Evolutionary conservation across 768 basidiomycete genomes (phyloP).

Genomic region (Cubamyces sp.): DNA sequence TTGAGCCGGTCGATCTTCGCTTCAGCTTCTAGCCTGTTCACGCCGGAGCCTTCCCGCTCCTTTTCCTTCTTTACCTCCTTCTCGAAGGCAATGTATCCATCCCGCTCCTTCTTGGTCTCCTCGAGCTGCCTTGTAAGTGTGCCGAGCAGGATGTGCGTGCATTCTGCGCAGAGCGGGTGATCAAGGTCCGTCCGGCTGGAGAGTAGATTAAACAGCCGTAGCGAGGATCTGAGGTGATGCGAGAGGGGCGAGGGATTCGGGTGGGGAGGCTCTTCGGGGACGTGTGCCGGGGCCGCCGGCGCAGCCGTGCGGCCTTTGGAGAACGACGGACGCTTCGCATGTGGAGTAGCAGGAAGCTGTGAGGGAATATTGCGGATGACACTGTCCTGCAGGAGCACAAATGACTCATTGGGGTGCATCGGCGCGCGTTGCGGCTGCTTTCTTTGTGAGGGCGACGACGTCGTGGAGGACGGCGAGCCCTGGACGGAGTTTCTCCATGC

Average conservation of each 20-base stretch:
- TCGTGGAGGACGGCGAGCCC: constrained; percentile 36
- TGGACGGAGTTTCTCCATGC: constrained; percentile 66
- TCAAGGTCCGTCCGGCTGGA: constrained; percentile 81
- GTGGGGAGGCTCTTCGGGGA: constrained; percentile 51
- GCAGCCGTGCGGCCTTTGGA: constrained; percentile 41
- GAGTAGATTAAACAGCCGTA: constrained; percentile 74
- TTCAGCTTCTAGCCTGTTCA: constrained; percentile 66
- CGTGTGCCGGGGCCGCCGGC: constrained; percentile 29
- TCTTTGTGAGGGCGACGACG: constrained; percentile 57
- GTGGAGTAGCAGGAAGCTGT: constrained; percentile 45
- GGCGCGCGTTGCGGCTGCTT: constrained; percentile 61
- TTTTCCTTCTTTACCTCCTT: constrained; percentile 82
- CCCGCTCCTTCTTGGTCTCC: constrained; percentile 88
- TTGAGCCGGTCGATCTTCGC: constrained; percentile 75
- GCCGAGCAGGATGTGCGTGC: constrained; percentile 79
- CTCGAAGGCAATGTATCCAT: constrained; percentile 93
- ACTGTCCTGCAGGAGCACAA: constrained; percentile 88
- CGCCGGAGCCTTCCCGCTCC: constrained; percentile 64
- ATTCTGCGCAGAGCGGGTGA: constrained; percentile 95
- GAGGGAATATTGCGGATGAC: constrained; percentile 72
- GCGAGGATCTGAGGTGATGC: constrained; percentile 75
- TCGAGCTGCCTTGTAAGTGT: constrained; percentile 82
- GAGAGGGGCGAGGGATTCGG: constrained; percentile 75
- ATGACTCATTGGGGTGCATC: constrained; percentile 80
- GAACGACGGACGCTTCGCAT: constrained; percentile 47